A percentile compares a stretch with the other conserved stretches of the same genome.
Conservation (phyloP, 805 yeast genomes). For the Blastobotrys terrestris region DNA sequence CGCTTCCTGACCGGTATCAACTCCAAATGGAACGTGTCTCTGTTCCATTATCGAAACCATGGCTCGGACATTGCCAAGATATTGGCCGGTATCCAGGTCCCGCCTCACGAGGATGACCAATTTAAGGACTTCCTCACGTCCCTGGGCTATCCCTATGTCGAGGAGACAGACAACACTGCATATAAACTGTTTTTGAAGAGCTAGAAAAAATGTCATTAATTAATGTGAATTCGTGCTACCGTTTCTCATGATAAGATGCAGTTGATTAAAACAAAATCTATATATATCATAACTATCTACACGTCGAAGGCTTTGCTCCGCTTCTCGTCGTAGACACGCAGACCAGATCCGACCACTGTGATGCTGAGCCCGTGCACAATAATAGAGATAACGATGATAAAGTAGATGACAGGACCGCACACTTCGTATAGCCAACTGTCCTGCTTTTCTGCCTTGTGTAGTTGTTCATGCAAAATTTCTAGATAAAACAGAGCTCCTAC, state of each 20-base stretch:
- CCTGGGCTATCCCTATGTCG: slow-evolving; percentile 69
- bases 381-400: slow-evolving; percentile 63
- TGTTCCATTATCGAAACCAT: slow-evolving; percentile 95
- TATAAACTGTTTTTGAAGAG: slow-evolving; percentile 63
- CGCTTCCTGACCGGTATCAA: slow-evolving; percentile 68
- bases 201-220: background rate
- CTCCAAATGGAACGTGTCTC: slow-evolving; percentile 81
- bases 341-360: slow-evolving; percentile 10
- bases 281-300: too few relatives aligned
- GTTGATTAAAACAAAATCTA: too few relatives aligned
- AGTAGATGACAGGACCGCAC: slow-evolving; percentile 65
- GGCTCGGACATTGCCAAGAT: slow-evolving; percentile 94
- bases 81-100: slow-evolving; percentile 83
- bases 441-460: slow-evolving; percentile 25
- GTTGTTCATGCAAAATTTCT: slow-evolving; percentile 37
- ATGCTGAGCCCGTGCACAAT: slow-evolving; percentile 58
- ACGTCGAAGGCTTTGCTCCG: background rate
- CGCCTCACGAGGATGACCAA: slow-evolving; percentile 56
- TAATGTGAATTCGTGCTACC: background rate
- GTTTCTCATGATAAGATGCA: background rate
- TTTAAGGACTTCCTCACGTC: slow-evolving; percentile 63
- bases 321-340: background rate
- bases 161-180: slow-evolving; percentile 82
- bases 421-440: slow-evolving; percentile 40
- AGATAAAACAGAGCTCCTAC: slow-evolving; percentile 59